These are phyloP conservation scores for Aspergillus novofumigatus DNA, from an alignment of 2,329 filamentous ascomycete species.

Conservation along the genomic window DNA sequence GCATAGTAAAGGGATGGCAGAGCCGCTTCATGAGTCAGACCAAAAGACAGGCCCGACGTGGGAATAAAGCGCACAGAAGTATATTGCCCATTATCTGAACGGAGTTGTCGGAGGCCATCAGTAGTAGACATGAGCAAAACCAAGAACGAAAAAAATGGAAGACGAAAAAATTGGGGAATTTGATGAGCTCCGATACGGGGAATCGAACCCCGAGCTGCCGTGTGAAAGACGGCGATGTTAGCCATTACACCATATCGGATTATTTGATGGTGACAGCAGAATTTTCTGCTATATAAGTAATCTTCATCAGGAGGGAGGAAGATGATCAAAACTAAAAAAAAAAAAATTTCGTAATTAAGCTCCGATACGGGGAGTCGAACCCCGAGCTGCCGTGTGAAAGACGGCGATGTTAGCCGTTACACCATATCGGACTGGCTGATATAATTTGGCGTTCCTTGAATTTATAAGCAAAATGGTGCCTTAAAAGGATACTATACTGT, in stretches of 20 bases:
- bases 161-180: background rate
- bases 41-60: background rate
- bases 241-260: background rate
- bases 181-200: background rate
- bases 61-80: background rate
- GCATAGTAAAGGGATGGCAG: background rate
- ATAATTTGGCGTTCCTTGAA: background rate
- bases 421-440: slow-evolving; percentile 8
- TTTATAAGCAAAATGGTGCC: no score
- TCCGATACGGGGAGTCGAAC: slow-evolving; percentile 26
- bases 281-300: background rate
- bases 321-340: no score
- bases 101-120: background rate
- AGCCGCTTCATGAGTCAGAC: background rate
- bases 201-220: background rate
- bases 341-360: slow-evolving; percentile 10
- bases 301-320: no score
- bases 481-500: no score
- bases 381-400: slow-evolving; percentile 14
- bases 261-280: background rate
- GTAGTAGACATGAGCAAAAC: no score
- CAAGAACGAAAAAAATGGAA: no score
- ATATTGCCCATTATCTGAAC: background rate
- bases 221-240: background rate
- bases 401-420: slow-evolving; percentile 11